Base-by-base conservation (phyloP, 148 eudicot species). In the Rhododendron mucronatum region DNA sequence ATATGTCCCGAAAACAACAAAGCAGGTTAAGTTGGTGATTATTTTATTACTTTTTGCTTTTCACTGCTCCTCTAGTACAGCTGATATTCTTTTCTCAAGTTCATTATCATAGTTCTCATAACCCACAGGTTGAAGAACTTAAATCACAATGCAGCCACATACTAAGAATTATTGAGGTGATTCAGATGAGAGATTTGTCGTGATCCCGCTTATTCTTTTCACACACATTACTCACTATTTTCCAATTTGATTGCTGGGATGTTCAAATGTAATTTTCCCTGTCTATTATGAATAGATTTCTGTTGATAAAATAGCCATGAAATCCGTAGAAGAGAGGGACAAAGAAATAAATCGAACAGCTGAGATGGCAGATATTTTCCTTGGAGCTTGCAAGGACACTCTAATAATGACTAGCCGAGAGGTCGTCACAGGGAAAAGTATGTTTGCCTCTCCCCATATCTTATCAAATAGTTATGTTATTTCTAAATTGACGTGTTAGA, bases 1-100 rank as follows among this genome's bases (percentile, higher is more conserved):
- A 80, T 94, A 97, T 91, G 99, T 97, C 85, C 98, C 99, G 33
- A 97, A 97, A 90, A 97, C 99, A 65, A 97, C 98, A 79, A 97
- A 93, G 85, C 98, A 97, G 98, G 99, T 96, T 86, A 45, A 73
- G 65, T 30, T 55, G 28, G 26, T 67, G 15, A 18, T 82, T 59
- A 13, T 3, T 20, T 37, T 47, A 4, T 2, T 8, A 33, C 18
- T 37, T 80, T 78, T 35, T 37, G 21, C 11, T 39, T 28, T 37
- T 84, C 73, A 75, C 51, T 84, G 69, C 7, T 45, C 35, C 4
- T 80, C 20, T 6, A 37, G 16, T 78, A 37, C 45, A 30, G 8
- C 44, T 30, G 41, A 80, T 50, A 6, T 41, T 73, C 7, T 33
- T 33, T 67, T 37, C 15, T 47, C 2, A 51, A 53, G 41, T 53